phyloP scores from a whole-genome alignment of 768 basidiomycete species.

The Amanita rubescens region DNA sequence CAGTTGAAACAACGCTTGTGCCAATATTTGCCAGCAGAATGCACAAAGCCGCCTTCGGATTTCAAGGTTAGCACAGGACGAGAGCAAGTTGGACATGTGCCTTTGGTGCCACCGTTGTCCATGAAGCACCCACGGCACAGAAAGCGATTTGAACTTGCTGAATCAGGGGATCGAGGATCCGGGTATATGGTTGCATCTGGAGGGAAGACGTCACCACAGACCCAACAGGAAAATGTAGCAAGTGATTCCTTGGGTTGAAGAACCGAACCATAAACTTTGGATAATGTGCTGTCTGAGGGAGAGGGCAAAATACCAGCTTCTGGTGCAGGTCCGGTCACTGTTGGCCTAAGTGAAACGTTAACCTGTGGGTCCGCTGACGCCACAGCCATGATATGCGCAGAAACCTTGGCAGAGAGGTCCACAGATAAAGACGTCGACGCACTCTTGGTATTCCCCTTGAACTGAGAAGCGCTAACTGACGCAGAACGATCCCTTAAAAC shows the following conservation, averaged over 20 bases:
- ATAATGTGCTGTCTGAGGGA: slow-evolving; percentile 47
- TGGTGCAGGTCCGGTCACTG: slow-evolving; percentile 42
- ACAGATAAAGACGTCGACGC: slow-evolving; percentile 22
- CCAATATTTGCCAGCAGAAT: slow-evolving; percentile 66
- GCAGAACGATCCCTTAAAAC: slow-evolving; percentile 40
- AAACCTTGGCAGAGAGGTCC: slow-evolving; percentile 39
- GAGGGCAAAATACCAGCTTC: slow-evolving; percentile 58
- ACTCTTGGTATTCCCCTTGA: slow-evolving; percentile 44
- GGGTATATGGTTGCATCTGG: slow-evolving; percentile 87
- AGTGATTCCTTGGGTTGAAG: slow-evolving; percentile 73
- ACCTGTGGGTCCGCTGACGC: slow-evolving; percentile 37
- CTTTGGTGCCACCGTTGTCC: slow-evolving; percentile 68
- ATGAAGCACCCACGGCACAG: slow-evolving; percentile 72
- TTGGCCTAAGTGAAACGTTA: slow-evolving; percentile 51
- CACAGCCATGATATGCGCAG: slow-evolving; percentile 49
- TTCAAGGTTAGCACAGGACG: slow-evolving; percentile 70
- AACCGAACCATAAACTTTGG: slow-evolving; percentile 82
- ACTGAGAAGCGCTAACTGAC: slow-evolving; percentile 19
- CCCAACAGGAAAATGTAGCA: slow-evolving; percentile 58
- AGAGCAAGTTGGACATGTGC: slow-evolving; percentile 58
- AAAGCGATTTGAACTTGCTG: slow-evolving; percentile 39
- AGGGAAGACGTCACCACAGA: slow-evolving; percentile 58
- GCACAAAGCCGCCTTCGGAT: slow-evolving; percentile 71
- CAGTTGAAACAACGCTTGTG: slow-evolving; percentile 80
- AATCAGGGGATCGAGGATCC: slow-evolving; percentile 36